phyloP scores from a whole-genome alignment of 1,284 basidiomycete species.

The Microbotryum intermedium region DNA sequence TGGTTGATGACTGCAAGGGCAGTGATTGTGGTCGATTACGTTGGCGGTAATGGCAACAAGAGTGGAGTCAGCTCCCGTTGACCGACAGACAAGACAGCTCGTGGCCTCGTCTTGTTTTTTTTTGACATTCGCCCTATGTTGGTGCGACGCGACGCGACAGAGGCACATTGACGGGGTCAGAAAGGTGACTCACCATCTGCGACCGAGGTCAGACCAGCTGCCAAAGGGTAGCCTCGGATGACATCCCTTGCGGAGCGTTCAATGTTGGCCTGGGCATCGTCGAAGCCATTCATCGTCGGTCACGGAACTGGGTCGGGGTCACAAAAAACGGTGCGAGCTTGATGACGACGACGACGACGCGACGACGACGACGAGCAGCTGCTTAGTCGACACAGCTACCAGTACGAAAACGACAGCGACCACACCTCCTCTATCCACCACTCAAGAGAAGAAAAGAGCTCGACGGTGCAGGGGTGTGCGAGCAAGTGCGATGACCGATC shows the following conservation, averaged over 20 bases:
- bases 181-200: constrained; percentile 12
- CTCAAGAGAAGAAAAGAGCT: no score
- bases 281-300: background rate
- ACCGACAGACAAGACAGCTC: background rate
- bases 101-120: background rate
- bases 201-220: constrained; percentile 6
- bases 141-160: background rate
- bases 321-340: no score
- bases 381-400: no score
- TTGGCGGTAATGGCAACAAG: no score
- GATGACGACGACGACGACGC: no score
- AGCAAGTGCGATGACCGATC: no score
- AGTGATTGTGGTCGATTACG: background rate
- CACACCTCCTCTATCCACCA: no score
- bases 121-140: no score
- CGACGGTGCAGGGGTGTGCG: no score
- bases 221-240: constrained; percentile 15
- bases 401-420: no score
- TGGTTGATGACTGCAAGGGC: constrained; percentile 14
- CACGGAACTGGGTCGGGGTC: no score
- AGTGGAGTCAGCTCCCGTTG: background rate
- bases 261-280: constrained; percentile 10
- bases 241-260: constrained; percentile 3
- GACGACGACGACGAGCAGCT: no score
- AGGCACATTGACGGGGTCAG: background rate